Evolutionary conservation across 768 basidiomycete genomes (phyloP).

Genomic region (Termitomyces sp.): DNA sequence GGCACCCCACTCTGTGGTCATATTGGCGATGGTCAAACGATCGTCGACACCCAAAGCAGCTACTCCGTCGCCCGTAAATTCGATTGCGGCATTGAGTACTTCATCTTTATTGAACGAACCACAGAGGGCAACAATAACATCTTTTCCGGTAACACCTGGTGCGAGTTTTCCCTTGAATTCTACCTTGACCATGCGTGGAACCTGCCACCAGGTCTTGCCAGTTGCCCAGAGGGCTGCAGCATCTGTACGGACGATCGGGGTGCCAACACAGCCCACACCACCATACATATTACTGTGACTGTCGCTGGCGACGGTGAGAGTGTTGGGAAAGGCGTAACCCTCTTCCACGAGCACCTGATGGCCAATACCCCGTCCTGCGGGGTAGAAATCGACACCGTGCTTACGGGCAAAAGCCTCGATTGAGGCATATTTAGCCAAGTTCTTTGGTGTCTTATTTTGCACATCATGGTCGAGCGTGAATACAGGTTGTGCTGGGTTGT

Average conservation of each 20-base stretch:
- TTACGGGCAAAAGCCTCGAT: conserved; percentile 88
- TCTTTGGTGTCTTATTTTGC: conserved; percentile 89
- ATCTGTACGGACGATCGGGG: conserved; percentile 94
- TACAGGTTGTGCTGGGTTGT: conserved; percentile 79
- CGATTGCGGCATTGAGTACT: conserved; percentile 93
- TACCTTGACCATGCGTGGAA: conserved; percentile 94
- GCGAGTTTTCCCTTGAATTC: conserved; percentile 79
- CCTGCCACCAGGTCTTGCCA: conserved; percentile 99
- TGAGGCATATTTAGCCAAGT: conserved; percentile 84
- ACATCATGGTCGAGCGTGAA: conserved; percentile 99
- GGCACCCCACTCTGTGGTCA: conserved; percentile 99
- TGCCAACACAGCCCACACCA: conserved; percentile 94
- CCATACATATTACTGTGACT: conserved; percentile 99
- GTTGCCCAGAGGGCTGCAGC: conserved; percentile 97
- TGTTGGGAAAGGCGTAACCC: conserved; percentile 95
- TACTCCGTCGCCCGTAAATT: conserved; percentile 91
- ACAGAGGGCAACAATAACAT: conserved; percentile 95
- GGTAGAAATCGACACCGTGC: conserved; percentile 90
- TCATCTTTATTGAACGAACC: conserved; percentile 95
- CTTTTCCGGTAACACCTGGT: conserved; percentile 94
- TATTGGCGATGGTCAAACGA: conserved; percentile 94
- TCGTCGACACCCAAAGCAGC: conserved; percentile 79
- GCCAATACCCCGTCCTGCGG: conserved; percentile 95
- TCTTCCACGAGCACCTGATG: conserved; percentile 98
- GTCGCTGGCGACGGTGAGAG: conserved; percentile 93